A percentile compares a stretch with the other conserved stretches of the same genome.
These are phyloP conservation scores for Agapanthus africanus DNA, from an alignment of 106 monocot genomes.

Conservation along the genomic window DNA sequence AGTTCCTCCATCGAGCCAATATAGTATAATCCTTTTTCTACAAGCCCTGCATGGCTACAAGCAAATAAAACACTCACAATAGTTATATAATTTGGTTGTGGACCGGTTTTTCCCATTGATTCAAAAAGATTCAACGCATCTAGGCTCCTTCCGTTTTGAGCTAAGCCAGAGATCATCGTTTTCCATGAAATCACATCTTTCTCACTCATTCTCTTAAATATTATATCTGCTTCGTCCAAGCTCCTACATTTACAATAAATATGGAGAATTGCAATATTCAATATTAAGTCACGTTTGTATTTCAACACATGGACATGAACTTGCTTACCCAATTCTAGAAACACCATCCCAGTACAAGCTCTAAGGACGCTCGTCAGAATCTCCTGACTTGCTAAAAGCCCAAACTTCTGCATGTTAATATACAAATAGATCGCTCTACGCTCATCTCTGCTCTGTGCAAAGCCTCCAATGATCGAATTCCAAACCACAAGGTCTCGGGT, in stretches of 20 bases:
- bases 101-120: conserved; percentile 26
- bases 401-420: conserved; percentile 48
- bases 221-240: conserved; percentile 34
- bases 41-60: conserved; percentile 74
- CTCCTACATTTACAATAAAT: conserved; percentile 85
- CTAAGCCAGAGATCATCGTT: conserved; percentile 71
- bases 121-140: conserved; percentile 49
- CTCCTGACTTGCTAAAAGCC: conserved; percentile 47
- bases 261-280: conserved; percentile 56
- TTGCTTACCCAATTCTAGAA: conserved; percentile 61
- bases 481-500: conserved; percentile 61
- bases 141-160: conserved; percentile 51
- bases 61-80: conserved; percentile 70
- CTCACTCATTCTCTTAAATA: conserved; percentile 42
- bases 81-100: conserved; percentile 55
- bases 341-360: conserved; percentile 58
- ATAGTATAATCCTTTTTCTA: conserved; percentile 46
- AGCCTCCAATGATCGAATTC: conserved; percentile 79
- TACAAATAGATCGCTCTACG: conserved; percentile 38
- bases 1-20: conserved; percentile 44
- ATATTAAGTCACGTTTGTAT: conserved; percentile 49
- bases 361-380: conserved; percentile 63
- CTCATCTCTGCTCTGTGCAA: conserved; percentile 57
- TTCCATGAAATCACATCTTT: conserved; percentile 80
- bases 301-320: conserved; percentile 64